Evolutionary conservation across 2,329 filamentous ascomycete species (phyloP).

Genomic region (Arthrobotrys sinensis): DNA sequence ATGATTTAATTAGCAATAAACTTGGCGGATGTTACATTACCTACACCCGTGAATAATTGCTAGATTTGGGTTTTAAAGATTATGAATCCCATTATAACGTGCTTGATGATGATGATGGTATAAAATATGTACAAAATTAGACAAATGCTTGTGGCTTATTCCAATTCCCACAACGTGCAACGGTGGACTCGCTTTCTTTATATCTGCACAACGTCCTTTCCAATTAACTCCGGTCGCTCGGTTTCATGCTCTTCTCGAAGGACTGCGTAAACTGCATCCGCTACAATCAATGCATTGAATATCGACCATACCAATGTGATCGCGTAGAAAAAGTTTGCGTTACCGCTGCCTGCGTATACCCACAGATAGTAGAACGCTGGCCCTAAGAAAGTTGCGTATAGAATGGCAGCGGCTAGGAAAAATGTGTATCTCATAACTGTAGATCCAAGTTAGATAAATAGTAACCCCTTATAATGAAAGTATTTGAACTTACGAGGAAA

Average conservation of each 20-base stretch:
- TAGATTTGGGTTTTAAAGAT: slow-evolving; percentile 6
- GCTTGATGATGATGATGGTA: slow-evolving; percentile 8
- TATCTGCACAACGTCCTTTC: slow-evolving; percentile 89
- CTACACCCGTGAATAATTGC: slow-evolving; percentile 6
- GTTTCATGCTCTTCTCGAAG: slow-evolving; percentile 94
- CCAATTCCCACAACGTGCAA: background rate
- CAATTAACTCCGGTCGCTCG: slow-evolving; percentile 89
- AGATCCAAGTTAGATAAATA: slow-evolving; percentile 62
- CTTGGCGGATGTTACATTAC: slow-evolving; percentile 1
- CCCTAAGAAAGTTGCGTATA: slow-evolving; percentile 90
- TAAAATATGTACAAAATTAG: slow-evolving; percentile 43
- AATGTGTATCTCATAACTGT: slow-evolving; percentile 93
- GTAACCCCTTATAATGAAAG: background rate
- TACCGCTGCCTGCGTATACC: slow-evolving; percentile 98
- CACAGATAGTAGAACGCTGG: slow-evolving; percentile 97
- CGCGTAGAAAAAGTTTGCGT: slow-evolving; percentile 99
- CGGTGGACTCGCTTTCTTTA: slow-evolving; percentile 66
- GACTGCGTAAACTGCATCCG: slow-evolving; percentile 88
- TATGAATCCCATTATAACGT: slow-evolving; percentile 3
- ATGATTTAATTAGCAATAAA: background rate
- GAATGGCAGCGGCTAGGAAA: slow-evolving; percentile 82
- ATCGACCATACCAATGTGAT: slow-evolving; percentile 99
- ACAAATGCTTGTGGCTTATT: slow-evolving; percentile 64
- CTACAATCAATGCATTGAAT: slow-evolving; percentile 82
- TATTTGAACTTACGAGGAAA: slow-evolving; percentile 77